These are phyloP conservation scores for Fusarium penzigii DNA, from an alignment of 2,329 filamentous ascomycete genomes.

Conservation along the genomic window DNA sequence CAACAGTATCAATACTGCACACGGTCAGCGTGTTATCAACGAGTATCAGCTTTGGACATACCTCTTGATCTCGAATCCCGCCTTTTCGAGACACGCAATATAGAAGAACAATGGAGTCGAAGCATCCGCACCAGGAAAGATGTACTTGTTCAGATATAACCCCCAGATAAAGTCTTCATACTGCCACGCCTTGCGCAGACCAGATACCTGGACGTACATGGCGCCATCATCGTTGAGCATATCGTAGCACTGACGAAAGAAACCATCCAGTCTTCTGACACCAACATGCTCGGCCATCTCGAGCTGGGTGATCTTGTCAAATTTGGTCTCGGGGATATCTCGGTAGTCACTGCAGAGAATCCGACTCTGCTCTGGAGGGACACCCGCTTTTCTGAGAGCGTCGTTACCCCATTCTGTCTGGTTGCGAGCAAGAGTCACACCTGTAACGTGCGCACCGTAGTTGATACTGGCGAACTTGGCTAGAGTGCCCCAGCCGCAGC, in stretches of 20 bases:
- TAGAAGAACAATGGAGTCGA: slow-evolving; percentile 87
- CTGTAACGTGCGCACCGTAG: slow-evolving; percentile 80
- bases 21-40: background rate
- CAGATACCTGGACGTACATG: slow-evolving; percentile 92
- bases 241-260: slow-evolving; percentile 82
- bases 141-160: slow-evolving; percentile 97
- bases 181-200: slow-evolving; percentile 88
- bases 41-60: slow-evolving; percentile 5
- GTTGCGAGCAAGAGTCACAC: slow-evolving; percentile 88
- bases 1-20: slow-evolving; percentile 74
- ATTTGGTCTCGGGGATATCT: slow-evolving; percentile 80
- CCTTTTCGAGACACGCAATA: slow-evolving; percentile 73
- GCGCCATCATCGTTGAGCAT: slow-evolving; percentile 94
- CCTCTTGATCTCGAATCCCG: slow-evolving; percentile 70
- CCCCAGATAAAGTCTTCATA: slow-evolving; percentile 97
- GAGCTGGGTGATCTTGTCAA: slow-evolving; percentile 92
- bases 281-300: slow-evolving; percentile 98
- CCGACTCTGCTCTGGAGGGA: slow-evolving; percentile 79
- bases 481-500: slow-evolving; percentile 93
- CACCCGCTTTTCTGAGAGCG: slow-evolving; percentile 73
- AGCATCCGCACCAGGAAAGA: slow-evolving; percentile 93
- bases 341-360: slow-evolving; percentile 95
- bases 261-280: slow-evolving; percentile 76
- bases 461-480: slow-evolving; percentile 86
- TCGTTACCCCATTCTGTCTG: slow-evolving; percentile 94